Conservation (phyloP, 2,329 filamentous ascomycete species). For the Fusarium oligoseptatum region DNA sequence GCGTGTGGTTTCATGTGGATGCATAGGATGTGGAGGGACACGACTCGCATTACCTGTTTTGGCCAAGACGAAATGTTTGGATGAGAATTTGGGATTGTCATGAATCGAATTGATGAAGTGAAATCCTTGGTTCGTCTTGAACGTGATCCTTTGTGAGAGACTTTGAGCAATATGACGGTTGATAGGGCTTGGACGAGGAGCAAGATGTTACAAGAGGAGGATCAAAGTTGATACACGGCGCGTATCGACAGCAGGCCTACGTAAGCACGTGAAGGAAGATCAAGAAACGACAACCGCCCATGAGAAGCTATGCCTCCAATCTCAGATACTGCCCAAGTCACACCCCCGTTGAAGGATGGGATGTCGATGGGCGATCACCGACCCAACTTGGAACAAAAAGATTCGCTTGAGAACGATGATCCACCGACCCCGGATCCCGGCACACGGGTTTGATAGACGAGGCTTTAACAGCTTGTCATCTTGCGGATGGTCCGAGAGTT, state of each 20-base stretch:
- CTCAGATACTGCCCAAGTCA: not conserved
- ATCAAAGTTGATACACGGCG: conserved; percentile 23
- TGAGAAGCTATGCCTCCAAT: conserved; percentile 5
- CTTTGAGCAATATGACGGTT: not conserved
- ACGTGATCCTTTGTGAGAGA: conserved; percentile 1
- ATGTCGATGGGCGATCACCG: conserved; percentile 15
- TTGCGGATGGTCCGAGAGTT: not conserved
- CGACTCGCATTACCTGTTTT: not conserved
- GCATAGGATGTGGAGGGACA: not conserved
- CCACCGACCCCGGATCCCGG: not conserved
- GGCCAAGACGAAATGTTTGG: conserved; percentile 9
- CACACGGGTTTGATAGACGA: conserved; percentile 7
- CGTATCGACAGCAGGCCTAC: conserved; percentile 10
- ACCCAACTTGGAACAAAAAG: not conserved
- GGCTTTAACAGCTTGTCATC: not conserved
- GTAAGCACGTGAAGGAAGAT: conserved; percentile 16
- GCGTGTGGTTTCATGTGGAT: conserved; percentile 10
- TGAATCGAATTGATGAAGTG: conserved; percentile 4
- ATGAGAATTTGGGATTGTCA: not conserved
- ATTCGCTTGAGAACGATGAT: conserved; percentile 4
- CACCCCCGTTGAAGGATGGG: not conserved
- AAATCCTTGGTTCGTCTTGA: conserved; percentile 16
- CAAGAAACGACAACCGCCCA: conserved; percentile 3
- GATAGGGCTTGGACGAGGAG: not conserved
- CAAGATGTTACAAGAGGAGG: conserved; percentile 1